These are phyloP conservation scores for Penicillium soppii DNA, from an alignment of 495 filamentous ascomycete genomes.

Conservation along the genomic window DNA sequence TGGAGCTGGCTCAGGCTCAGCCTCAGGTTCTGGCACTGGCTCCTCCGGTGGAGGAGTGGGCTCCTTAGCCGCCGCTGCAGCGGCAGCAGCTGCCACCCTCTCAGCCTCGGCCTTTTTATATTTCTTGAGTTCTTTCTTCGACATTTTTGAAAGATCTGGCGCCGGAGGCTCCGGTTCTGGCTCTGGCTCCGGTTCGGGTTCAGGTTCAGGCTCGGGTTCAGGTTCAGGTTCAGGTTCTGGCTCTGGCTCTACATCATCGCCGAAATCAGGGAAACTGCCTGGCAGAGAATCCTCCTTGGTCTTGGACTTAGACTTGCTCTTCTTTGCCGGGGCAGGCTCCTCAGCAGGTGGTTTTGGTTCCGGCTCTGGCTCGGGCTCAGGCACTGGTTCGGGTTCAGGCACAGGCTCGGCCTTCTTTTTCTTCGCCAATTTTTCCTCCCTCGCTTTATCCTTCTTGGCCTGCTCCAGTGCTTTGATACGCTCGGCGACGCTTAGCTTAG, in stretches of 20 bases:
- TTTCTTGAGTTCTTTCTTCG: conserved; percentile 32
- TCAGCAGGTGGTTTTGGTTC: conserved; percentile 17
- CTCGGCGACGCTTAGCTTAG: conserved; percentile 47
- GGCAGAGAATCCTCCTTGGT: conserved; percentile 6
- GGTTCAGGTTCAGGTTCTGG: conserved; percentile 35
- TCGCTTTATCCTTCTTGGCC: conserved; percentile 38
- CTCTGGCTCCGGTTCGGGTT: conserved; percentile 21
- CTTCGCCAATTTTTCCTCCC: conserved; percentile 33
- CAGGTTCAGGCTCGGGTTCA: conserved; percentile 18
- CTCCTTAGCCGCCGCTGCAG: conserved; percentile 63
- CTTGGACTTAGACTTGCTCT: conserved; percentile 18
- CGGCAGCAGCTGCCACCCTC: conserved; percentile 9
- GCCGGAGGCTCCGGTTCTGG: conserved; percentile 25
- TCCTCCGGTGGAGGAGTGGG: conserved; percentile 52
- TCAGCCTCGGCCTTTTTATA: conserved; percentile 31
- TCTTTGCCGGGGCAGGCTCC: conserved; percentile 12
- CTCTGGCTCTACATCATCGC: conserved; percentile 32
- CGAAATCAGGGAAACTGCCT: conserved; percentile 31
- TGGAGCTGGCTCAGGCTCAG: conserved; percentile 17
- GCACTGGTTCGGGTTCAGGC: conserved; percentile 25
- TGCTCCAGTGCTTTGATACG: conserved; percentile 49
- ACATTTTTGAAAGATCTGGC: conserved; percentile 27
- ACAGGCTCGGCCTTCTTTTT: conserved; percentile 30
- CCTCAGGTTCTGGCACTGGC: conserved; percentile 25
- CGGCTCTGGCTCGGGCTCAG: conserved; percentile 26